Conservation (phyloP, 768 basidiomycete species). For the Infundibulicybe gibba region DNA sequence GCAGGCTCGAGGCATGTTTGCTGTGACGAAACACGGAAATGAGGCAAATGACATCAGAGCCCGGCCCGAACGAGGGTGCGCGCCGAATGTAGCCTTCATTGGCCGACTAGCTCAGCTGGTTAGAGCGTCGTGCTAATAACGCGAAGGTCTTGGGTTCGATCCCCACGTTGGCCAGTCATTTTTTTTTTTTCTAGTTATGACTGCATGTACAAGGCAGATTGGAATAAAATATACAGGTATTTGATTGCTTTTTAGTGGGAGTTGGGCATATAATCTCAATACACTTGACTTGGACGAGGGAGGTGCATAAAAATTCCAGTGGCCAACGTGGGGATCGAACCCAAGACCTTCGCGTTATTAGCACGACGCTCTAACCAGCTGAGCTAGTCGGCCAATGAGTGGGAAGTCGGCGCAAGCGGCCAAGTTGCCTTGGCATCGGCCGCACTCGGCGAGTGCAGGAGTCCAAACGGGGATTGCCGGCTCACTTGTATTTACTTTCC, state of each 20-base stretch:
- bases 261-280: conserved; percentile 2
- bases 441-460: not conserved
- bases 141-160: conserved; percentile 82
- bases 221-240: too few relatives aligned
- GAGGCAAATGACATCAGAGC: too few relatives aligned
- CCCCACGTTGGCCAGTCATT: conserved; percentile 64
- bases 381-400: conserved; percentile 74
- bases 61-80: too few relatives aligned
- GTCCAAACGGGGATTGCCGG: not conserved
- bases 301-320: too few relatives aligned
- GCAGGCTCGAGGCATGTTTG: too few relatives aligned
- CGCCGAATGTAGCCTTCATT: too few relatives aligned
- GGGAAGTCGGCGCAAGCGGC: too few relatives aligned
- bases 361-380: conserved; percentile 93
- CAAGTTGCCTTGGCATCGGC: not conserved
- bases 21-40: too few relatives aligned
- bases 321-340: conserved; percentile 80
- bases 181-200: conserved; percentile 16
- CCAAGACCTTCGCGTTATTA: conserved; percentile 84
- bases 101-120: conserved; percentile 94
- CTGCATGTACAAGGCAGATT: too few relatives aligned
- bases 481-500: not conserved
- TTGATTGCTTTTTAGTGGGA: too few relatives aligned
- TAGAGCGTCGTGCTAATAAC: conserved; percentile 91
- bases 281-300: not conserved